Conservation (phyloP, 2,329 filamentous ascomycete species). For the Ascochyta fabae region DNA sequence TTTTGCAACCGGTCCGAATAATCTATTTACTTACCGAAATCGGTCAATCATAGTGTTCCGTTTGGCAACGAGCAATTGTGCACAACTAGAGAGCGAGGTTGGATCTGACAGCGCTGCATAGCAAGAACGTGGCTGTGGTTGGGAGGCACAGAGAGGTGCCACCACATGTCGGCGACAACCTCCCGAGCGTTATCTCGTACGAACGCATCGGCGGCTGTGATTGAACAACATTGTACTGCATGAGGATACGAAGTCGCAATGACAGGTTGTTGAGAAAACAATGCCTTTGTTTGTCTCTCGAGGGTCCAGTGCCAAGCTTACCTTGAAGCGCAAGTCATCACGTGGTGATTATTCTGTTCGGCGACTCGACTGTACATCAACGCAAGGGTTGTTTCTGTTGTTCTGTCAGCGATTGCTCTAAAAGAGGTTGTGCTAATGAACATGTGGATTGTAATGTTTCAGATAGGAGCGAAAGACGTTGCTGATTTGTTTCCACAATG, state of each 20-base stretch:
- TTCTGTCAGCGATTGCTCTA: slow-evolving; percentile 12
- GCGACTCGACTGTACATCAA: neutral
- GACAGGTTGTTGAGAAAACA: slow-evolving; percentile 17
- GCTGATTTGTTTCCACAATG: slow-evolving; percentile 50
- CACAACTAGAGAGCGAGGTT: neutral
- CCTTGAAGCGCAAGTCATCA: neutral
- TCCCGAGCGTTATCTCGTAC: slow-evolving; percentile 20
- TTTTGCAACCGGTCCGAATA: slow-evolving; percentile 3
- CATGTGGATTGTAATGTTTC: slow-evolving; percentile 23
- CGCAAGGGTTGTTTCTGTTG: neutral
- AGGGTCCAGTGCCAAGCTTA: neutral
- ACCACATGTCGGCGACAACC: slow-evolving; percentile 5
- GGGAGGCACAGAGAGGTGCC: neutral
- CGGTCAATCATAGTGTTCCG: neutral
- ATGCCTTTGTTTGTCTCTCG: slow-evolving; percentile 11
- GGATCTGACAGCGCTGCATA: neutral
- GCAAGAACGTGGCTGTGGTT: neutral
- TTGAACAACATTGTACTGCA: slow-evolving; percentile 13
- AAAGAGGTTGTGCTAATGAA: neutral
- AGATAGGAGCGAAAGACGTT: slow-evolving; percentile 55
- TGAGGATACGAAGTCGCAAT: neutral
- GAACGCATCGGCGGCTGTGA: slow-evolving; percentile 22
- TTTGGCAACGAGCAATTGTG: neutral
- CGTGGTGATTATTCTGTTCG: neutral
- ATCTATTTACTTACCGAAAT: slow-evolving; percentile 5